Evolutionary conservation across 225 moss, liverwort and hornwort species (phyloP).

Genomic region (Physcomitrellopsis africana): DNA sequence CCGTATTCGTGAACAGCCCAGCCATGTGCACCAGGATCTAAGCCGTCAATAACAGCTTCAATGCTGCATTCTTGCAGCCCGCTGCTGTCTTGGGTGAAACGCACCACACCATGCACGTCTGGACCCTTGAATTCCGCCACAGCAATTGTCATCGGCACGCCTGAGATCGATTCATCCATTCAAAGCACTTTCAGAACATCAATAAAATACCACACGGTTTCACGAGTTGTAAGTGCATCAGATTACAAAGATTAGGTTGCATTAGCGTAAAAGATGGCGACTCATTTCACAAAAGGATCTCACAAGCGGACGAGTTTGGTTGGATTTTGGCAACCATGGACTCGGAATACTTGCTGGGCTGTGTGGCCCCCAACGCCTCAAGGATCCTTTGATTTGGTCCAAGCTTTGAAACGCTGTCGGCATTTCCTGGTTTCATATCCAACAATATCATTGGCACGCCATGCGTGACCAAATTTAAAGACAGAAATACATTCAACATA

Average conservation of each 20-base stretch:
- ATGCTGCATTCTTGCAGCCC: conserved; percentile 43
- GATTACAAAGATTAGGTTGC: too few relatives aligned
- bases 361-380: conserved; percentile 26
- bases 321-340: conserved; percentile 9
- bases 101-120: conserved; percentile 63
- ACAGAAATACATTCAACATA: too few relatives aligned
- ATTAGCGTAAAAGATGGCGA: too few relatives aligned
- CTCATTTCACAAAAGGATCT: not conserved
- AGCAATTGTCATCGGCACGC: conserved; percentile 46
- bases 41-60: conserved; percentile 64
- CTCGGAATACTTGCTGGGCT: conserved; percentile 25
- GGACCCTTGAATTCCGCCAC: conserved; percentile 84
- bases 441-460: not conserved
- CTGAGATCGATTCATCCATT: conserved; percentile 10
- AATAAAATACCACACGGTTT: too few relatives aligned
- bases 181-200: not conserved
- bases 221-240: too few relatives aligned
- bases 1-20: conserved; percentile 74
- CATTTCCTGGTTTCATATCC: conserved; percentile 25
- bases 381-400: conserved; percentile 24
- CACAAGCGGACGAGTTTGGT: conserved; percentile 24
- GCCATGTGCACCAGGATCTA: conserved; percentile 56
- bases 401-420: conserved; percentile 25
- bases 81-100: conserved; percentile 52
- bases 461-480: not conserved